Conservation (phyloP, 2,329 filamentous ascomycete genomes). For the Pseudopithomyces maydicus region DNA sequence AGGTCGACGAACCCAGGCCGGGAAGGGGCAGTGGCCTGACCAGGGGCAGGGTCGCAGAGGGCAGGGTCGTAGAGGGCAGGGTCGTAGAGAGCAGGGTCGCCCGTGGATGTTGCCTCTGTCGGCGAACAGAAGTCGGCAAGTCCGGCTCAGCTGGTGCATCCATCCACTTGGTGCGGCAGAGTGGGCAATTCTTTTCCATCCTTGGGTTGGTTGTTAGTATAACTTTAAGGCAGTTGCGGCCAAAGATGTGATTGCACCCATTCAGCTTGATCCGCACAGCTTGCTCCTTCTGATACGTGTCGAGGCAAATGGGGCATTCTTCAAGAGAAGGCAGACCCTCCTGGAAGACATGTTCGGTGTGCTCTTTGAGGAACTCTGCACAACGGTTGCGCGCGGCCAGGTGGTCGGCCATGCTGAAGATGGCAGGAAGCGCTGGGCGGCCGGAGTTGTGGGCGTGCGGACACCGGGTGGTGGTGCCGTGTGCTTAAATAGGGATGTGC, state of each 20-base stretch:
- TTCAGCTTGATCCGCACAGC: conserved; percentile 17
- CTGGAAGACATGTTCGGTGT: neutral
- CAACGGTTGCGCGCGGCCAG: neutral
- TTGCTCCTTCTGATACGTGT: conserved; percentile 18
- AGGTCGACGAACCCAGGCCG: conserved; percentile 3
- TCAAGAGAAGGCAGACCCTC: neutral
- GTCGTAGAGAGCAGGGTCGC: neutral
- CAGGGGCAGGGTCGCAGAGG: too few species aligned
- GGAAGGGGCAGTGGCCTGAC: neutral
- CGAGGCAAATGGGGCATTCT: conserved; percentile 28
- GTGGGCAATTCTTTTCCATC: conserved; percentile 23
- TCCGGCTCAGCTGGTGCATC: neutral
- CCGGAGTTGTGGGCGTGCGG: neutral
- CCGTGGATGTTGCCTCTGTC: neutral
- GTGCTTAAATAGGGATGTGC: neutral
- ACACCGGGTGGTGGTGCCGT: neutral
- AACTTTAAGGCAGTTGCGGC: conserved; percentile 15
- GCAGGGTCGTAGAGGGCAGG: too few species aligned
- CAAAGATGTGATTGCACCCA: conserved; percentile 23
- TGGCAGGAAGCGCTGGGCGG: neutral
- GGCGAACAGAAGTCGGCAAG: too few species aligned
- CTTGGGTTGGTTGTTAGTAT: conserved; percentile 12
- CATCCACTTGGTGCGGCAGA: conserved; percentile 29
- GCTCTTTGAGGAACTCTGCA: neutral
- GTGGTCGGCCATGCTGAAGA: neutral